phyloP scores from a whole-genome alignment of 2,329 filamentous ascomycete species.

The Didymella keratinophila region DNA sequence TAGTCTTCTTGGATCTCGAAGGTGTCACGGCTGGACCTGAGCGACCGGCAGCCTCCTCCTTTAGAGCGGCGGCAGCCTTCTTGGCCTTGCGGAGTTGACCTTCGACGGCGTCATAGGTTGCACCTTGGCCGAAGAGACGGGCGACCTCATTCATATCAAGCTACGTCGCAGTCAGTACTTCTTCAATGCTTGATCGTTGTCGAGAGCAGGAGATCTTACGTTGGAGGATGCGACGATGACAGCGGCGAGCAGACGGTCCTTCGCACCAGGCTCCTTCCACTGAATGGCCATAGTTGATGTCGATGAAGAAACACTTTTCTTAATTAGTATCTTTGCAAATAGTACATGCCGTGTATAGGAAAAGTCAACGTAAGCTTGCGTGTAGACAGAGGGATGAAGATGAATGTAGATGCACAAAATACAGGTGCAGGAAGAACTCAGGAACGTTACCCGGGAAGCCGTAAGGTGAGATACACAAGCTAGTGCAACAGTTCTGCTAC shows the following conservation, averaged over 20 bases:
- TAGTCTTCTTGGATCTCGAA: constrained; percentile 14
- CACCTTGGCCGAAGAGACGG: constrained; percentile 54
- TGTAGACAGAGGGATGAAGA: background rate
- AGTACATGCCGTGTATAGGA: background rate
- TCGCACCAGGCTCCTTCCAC: constrained; percentile 47
- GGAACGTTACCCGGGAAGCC: background rate
- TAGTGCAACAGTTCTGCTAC: background rate
- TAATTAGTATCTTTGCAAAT: background rate
- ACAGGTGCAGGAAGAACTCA: background rate
- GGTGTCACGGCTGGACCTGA: constrained; percentile 1
- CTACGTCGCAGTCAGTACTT: constrained; percentile 37
- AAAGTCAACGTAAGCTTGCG: background rate
- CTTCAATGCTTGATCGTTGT: background rate
- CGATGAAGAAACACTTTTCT: background rate
- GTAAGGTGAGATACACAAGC: background rate
- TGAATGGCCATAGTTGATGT: constrained; percentile 43
- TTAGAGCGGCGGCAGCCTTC: constrained; percentile 49
- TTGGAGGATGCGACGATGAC: constrained; percentile 44
- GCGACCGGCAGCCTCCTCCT: constrained; percentile 21
- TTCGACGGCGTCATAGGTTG: constrained; percentile 60
- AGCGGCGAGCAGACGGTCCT: constrained; percentile 52
- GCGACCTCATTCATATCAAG: constrained; percentile 57
- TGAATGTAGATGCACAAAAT: background rate
- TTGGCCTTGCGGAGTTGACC: constrained; percentile 57
- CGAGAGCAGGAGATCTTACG: background rate